These are phyloP conservation scores for Davidsoniella australis DNA, from an alignment of 2,329 filamentous ascomycete species.

Conservation along the genomic window DNA sequence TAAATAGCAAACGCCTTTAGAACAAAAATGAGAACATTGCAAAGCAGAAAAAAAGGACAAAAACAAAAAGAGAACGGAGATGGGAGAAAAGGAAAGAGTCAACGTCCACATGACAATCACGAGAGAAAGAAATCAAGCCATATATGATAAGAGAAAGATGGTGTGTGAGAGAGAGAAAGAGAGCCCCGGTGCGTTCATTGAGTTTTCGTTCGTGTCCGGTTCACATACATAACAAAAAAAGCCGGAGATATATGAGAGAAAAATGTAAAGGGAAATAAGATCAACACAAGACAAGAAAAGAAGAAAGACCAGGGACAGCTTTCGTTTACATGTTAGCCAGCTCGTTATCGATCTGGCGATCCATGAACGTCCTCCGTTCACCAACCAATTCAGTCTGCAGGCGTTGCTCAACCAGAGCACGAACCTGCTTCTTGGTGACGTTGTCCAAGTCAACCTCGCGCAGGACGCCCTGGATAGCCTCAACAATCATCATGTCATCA, in stretches of 20 bases:
- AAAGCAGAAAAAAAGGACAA: too few relatives aligned
- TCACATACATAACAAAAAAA: neutral
- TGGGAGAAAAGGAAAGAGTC: too few relatives aligned
- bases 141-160: too few relatives aligned
- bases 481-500: slow-evolving; percentile 63
- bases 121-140: too few relatives aligned
- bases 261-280: neutral
- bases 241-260: neutral
- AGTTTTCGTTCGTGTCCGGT: neutral
- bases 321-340: slow-evolving; percentile 68
- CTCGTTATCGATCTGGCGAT: slow-evolving; percentile 83
- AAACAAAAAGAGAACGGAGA: too few relatives aligned
- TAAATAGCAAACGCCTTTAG: too few relatives aligned
- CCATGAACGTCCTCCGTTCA: slow-evolving; percentile 76
- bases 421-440: slow-evolving; percentile 96
- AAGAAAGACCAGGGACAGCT: neutral
- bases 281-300: slow-evolving; percentile 7
- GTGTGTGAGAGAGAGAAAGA: neutral
- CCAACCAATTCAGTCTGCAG: slow-evolving; percentile 77
- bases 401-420: slow-evolving; percentile 80
- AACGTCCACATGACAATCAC: neutral
- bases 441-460: slow-evolving; percentile 82
- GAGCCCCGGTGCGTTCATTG: too few relatives aligned
- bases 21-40: too few relatives aligned
- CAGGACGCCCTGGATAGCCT: slow-evolving; percentile 69